phyloP scores from a whole-genome alignment of 768 basidiomycete species.

The Boletus rubescentipes region DNA sequence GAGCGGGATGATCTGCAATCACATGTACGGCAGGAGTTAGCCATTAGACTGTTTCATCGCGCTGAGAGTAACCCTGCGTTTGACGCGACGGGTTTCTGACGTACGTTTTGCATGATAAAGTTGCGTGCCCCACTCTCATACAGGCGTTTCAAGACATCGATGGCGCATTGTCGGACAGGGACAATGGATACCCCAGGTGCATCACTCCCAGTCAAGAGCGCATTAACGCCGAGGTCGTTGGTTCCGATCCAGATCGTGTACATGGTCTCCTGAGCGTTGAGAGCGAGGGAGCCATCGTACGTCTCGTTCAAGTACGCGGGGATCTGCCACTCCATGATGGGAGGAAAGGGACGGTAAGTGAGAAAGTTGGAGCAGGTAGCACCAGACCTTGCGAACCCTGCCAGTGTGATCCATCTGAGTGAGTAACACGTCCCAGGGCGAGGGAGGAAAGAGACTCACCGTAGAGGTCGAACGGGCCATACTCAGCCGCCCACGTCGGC shows the following conservation, averaged over 20 bases:
- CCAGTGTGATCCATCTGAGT: neutral
- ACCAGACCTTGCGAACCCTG: conserved; percentile 53
- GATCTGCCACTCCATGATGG: conserved; percentile 48
- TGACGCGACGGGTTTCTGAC: conserved; percentile 11
- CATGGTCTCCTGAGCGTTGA: conserved; percentile 45
- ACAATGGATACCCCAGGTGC: conserved; percentile 51
- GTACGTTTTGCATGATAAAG: conserved; percentile 68
- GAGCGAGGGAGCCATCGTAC: conserved; percentile 39
- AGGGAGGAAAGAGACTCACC: conserved; percentile 24
- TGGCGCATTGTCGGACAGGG: conserved; percentile 54
- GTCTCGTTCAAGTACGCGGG: conserved; percentile 49
- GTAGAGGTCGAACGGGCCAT: conserved; percentile 50
- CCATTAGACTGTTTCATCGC: neutral
- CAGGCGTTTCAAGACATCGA: conserved; percentile 57
- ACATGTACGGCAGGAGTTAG: neutral
- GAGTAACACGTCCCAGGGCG: too few species aligned
- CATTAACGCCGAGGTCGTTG: conserved; percentile 57
- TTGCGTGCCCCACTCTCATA: conserved; percentile 62
- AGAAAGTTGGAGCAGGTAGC: conserved; percentile 66
- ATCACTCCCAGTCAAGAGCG: conserved; percentile 52
- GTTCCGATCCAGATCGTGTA: conserved; percentile 72
- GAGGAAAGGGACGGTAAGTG: conserved; percentile 57
- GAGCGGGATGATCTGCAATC: conserved; percentile 54
- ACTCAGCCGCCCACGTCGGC: conserved; percentile 60
- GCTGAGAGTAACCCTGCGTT: neutral